Base-by-base conservation (phyloP, 805 yeast species). In the Lipomyces yamanashiensis region DNA sequence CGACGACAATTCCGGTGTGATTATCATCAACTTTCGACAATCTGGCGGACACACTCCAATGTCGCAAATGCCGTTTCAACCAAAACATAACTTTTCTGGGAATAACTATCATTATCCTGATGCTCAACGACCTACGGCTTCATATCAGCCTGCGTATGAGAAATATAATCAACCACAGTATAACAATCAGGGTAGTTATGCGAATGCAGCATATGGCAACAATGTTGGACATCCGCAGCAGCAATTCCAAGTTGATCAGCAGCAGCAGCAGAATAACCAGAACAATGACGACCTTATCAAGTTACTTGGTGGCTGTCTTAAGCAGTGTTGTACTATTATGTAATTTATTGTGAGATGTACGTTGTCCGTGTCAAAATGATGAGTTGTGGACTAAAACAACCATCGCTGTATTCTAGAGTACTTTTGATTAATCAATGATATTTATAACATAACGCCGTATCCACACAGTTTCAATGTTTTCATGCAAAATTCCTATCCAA, bases 1-100 rank as follows among this genome's bases (percentile, higher is more conserved):
- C 70, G 79, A 80, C 1, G 82, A 87, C 59, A 93, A 93, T 74
- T 67, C 88, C 1, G 98, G 98, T 39, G 96, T 92, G 2, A 74
- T 92, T 64, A 80, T 89, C 10, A 85, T 92, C 60, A 88, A 88
- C 69, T 80, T 90, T 59, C 69, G 74, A n/a, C 77, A 78, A 23
- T 82, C 84, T 2, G 75, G 76, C 17, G 76, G 75, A 13, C 61
- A 70, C 44, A 37, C 51, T 19, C 69, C 69, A 5, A 59, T 66
- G 69, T 37, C 59, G 34, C 40, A 43, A 40, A 51, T 66, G 59
- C 61, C 63, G 4, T n/a, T 66, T 60, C 45, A 66, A 66, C 57
- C 63, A 48, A 58, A 61, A 58, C 66, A 62, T 52, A 40, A 75
- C 83, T 21, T 86, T 86, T 23, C 71, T 67, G 5, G 67, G 36